Base-by-base conservation (phyloP, 148 eudicot genomes). In the Rhododendron kiyosumense region DNA sequence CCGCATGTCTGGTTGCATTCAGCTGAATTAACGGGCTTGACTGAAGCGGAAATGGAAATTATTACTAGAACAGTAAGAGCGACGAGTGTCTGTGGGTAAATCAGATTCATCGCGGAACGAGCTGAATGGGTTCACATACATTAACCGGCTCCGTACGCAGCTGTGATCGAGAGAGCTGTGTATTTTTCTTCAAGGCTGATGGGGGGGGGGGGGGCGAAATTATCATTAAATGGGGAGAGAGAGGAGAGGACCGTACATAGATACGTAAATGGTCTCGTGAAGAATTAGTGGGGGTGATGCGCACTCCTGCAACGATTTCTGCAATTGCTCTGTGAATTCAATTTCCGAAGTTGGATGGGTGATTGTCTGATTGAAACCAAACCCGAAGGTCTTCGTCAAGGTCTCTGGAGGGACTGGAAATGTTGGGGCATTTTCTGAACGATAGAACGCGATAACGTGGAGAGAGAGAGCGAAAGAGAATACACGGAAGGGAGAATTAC, bases 1-100 rank as follows among this genome's bases (percentile, higher is more conserved):
- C 45, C 92, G 81, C 97, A 96, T 4, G 71, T 14, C n/a, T 79
- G 89, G 17, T 9, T 26, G 84, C 96, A 94, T 30, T 4, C 52
- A 10, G 86, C 59, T 12, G 86, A 73, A 15, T 54, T 86, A 7
- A 59, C 15, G 69, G 36, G 12, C 28, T 34, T 54, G 45, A 46
- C 63, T 32, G 69, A 76, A 75, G 69, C 30, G 81, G 63, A 9
- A 36, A 67, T 7, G 46, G 59, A 78, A 79, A 63, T 34, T 80
- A 73, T 3, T 0, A 81, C 4, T 38, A 54, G 12, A 2, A 86
- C n/a, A 7, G 10, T 30, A 20, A 84, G 24, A 0, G 41, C 2
- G 61, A 88, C 20, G 28, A 73, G 49, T 18, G 32, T 11, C 10
- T 22, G 69, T 6, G 14, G 83, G 22, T 11, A 51, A 18, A 85